Evolutionary conservation across 306 rosid species (phyloP).

Genomic region (Vigna hirtella): DNA sequence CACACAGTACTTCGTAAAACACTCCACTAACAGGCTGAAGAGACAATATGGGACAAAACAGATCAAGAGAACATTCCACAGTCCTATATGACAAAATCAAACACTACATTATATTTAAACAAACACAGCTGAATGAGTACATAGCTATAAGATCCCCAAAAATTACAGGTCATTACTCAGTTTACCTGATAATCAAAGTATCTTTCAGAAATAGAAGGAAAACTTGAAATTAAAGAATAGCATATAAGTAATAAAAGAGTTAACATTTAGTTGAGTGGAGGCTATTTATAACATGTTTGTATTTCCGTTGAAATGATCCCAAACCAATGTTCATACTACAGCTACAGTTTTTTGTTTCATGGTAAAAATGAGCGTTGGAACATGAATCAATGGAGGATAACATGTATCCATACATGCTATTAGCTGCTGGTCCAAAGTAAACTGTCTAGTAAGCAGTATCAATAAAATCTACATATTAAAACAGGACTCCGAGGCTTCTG

Average conservation of each 20-base stretch:
- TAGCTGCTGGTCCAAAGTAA: background rate
- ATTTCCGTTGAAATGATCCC: no score
- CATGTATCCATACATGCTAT: background rate
- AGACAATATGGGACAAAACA: slow-evolving; percentile 37
- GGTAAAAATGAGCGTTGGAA: background rate
- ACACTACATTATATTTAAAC: slow-evolving; percentile 24
- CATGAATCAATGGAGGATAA: background rate
- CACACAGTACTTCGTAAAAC: slow-evolving; percentile 94
- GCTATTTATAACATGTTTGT: background rate
- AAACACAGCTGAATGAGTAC: slow-evolving; percentile 30
- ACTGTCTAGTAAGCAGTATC: background rate
- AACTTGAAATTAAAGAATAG: slow-evolving; percentile 13
- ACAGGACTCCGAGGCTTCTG: background rate
- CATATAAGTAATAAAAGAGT: slow-evolving; percentile 25
- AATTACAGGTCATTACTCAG: slow-evolving; percentile 14
- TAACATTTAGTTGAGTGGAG: slow-evolving; percentile 16
- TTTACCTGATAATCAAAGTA: slow-evolving; percentile 25
- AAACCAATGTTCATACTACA: background rate
- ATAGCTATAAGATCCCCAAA: slow-evolving; percentile 21
- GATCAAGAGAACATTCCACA: slow-evolving; percentile 34
- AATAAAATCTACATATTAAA: slow-evolving; percentile 31
- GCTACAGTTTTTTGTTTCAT: background rate
- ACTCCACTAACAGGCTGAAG: slow-evolving; percentile 90
- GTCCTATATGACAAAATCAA: slow-evolving; percentile 4
- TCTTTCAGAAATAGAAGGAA: slow-evolving; percentile 31